Conservation (phyloP, 2,329 filamentous ascomycete species). For the Colletotrichum sp. region DNA sequence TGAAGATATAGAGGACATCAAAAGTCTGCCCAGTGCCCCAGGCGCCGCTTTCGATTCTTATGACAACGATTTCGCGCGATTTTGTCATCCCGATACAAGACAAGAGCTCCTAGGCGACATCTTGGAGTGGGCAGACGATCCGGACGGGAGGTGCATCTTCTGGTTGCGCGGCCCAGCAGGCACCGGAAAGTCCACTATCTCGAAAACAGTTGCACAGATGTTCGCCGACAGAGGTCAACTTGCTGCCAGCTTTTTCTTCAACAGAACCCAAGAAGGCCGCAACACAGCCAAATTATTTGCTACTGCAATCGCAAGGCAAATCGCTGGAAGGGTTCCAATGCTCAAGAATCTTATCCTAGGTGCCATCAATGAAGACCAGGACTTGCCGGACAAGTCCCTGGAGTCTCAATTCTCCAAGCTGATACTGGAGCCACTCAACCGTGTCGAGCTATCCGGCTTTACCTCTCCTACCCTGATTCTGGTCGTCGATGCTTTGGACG, state of each 20-base stretch:
- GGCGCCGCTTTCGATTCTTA: not conserved
- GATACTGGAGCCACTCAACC: rapidly evolving
- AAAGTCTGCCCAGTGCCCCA: rapidly evolving
- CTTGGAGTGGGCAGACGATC: not conserved
- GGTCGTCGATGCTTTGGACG: not conserved
- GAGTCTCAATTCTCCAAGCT: not conserved
- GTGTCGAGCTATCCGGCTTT: rapidly evolving
- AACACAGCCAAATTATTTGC: not conserved
- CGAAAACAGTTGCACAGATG: not conserved
- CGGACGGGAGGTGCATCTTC: not conserved
- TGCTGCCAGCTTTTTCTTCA: not conserved
- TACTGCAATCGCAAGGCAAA: not conserved
- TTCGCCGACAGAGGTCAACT: not conserved
- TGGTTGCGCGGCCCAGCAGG: not conserved
- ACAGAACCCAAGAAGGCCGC: not conserved
- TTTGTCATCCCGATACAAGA: not conserved
- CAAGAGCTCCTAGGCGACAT: rapidly evolving
- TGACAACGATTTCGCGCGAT: no score
- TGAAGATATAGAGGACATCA: not conserved
- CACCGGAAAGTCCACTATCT: rapidly evolving
- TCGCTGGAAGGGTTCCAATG: not conserved
- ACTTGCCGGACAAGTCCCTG: not conserved
- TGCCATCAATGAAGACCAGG: not conserved
- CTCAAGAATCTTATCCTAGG: rapidly evolving
- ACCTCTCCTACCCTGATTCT: not conserved